Evolutionary conservation across 495 filamentous ascomycete species (phyloP), one percentile per base, ranked within the genome.

Genomic region (Recurvomyces mirabilis): DNA sequence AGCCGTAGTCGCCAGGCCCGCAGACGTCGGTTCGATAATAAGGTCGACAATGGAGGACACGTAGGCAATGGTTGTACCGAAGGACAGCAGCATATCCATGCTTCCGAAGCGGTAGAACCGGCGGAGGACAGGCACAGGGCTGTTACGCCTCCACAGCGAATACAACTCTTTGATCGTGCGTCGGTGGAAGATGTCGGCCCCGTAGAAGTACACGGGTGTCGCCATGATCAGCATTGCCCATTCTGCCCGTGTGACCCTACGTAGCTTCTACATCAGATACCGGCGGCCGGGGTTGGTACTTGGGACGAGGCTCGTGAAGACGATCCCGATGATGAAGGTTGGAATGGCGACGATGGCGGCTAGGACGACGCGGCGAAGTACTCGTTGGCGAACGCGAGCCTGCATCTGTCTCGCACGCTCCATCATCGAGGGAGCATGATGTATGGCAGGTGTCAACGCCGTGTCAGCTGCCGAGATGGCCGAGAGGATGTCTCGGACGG

Each of bases 41-140:
- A 96, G 69, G 39, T 91, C 74, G 7, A 78, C 83, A 37, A 95
- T 63, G 0, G 86, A 93, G 0, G 84, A 74, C 53, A 93, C 67
- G 56, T 95, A 96, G 1, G 89, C 89, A 35, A 95, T 83, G 4
- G 77, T 77, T 0, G 91, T 94, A 7, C 91, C 89, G 12, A 89
- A 68, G 9, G 83, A 93, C 54, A 96, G 84, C 45, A 96, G 71
- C 59, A 91, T 78, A 55, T 94, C 93, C 89, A 96, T 96, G 63
- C 87, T 94, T 12, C 89, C 89, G 53, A 96, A 96, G 12, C 84
- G 77, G 52, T 87, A 89, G 52, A 96, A 87, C 14, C 91, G 68
- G 44, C 79, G 73, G 17, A 84, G 54, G 9, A 93, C 57, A 0
- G 88, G 87, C 2, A 81, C 77, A 7, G 69, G 74, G 59, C 87